These are phyloP conservation scores for Monosporascus sp. DNA, from an alignment of 2,329 filamentous ascomycete genomes.

Conservation along the genomic window DNA sequence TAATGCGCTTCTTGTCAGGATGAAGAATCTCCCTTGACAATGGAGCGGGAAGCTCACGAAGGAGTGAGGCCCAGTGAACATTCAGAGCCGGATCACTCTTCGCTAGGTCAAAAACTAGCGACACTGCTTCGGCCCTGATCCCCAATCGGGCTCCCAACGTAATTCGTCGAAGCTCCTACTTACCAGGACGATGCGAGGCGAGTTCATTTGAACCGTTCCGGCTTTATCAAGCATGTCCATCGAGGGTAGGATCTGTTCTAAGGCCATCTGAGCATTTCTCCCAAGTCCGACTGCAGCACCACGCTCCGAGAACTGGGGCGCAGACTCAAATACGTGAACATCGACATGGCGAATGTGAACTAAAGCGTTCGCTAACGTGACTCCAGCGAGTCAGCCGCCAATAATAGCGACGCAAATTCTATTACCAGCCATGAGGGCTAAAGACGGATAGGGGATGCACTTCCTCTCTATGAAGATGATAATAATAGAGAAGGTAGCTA, in stretches of 20 bases:
- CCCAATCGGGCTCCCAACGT: not conserved
- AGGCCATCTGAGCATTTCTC: not conserved
- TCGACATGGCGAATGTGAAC: not conserved
- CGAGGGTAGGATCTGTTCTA: not conserved
- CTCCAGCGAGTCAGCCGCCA: constrained; percentile 4
- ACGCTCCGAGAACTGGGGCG: constrained; percentile 5
- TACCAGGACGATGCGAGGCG: constrained; percentile 1
- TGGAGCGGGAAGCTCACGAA: constrained; percentile 1
- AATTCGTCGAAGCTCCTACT: not conserved
- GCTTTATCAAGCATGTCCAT: constrained; percentile 1
- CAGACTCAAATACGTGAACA: constrained; percentile 5
- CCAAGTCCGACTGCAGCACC: constrained; percentile 1
- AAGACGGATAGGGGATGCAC: no score
- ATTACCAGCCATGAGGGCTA: not conserved
- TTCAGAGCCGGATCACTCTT: not conserved
- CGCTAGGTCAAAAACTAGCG: not conserved
- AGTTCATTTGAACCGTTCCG: constrained; percentile 3
- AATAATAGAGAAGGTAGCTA: no score
- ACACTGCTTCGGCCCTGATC: constrained; percentile 3
- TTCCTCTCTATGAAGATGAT: no score
- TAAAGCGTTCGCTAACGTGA: constrained; percentile 1
- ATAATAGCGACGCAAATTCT: constrained; percentile 2
- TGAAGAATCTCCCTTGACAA: constrained; percentile 1
- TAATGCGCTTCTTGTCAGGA: constrained; percentile 2
- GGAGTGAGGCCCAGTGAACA: constrained; percentile 2